Evolutionary conservation across 352 stramenopile species (phyloP), one percentile per base, ranked within the genome.

Genomic region (Pythium guiyangense): DNA sequence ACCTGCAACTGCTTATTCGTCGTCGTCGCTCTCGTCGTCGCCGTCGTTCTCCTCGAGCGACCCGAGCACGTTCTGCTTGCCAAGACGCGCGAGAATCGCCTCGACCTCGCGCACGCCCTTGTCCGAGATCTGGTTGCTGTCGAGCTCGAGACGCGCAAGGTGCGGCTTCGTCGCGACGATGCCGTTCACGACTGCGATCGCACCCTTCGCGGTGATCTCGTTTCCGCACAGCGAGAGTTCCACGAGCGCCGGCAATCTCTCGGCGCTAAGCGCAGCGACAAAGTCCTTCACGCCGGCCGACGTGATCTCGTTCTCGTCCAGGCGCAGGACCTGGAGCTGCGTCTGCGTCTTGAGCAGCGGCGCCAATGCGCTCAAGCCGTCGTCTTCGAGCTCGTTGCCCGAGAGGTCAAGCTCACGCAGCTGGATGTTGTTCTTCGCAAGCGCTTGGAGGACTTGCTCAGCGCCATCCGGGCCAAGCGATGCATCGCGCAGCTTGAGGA

Each of bases 401-500:
- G 87, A 96, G 45, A 98, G 67, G 60, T 98, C 88, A 3, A 98
- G 73, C 73, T 73, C 61, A 54, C 71, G 22, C 44, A 98, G 69
- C 51, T 83, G 55, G 15, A 95, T 74, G n/a, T 77, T 75, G 46
- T 59, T 77, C 48, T 62, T 67, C 12, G 71, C 69, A 14, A 97
- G 70, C 9, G 86, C 76, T 50, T 90, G 62, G 2, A 88, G 71
- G 15, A 98, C 69, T 17, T 67, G 66, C 40, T 69, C 71, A 2
- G 89, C 77, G 25, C 90, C 90, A 20, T 96, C 79, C 49, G 81
- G 69, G 8, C 85, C 83, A 9, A 97, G 71, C 37, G 88, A 92
- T 34, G 90, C 96, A 52, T 97, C 90, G 43, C 87, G 79, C 12
- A 98, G 73, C 74, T 97, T 92, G 50, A 97, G 75, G 56, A 74